Percentiles rank a stretch among this genome's conserved stretches.
Evolutionary conservation across 768 basidiomycete species (phyloP).

Genomic region (Pholiota conissans): DNA sequence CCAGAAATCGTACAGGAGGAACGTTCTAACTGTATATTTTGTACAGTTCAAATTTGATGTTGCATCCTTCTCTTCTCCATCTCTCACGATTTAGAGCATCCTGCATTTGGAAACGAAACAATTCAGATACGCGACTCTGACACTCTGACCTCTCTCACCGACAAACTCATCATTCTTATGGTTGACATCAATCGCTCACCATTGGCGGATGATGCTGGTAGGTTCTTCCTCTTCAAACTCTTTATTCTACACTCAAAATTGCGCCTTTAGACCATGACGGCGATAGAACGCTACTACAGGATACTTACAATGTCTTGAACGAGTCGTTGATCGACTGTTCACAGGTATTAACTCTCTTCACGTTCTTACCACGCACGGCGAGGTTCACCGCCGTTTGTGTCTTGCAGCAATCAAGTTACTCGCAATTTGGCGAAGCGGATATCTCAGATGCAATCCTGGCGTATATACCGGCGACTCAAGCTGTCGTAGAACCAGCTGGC

Average conservation of each 20-base stretch:
- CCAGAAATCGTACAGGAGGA: too few species aligned
- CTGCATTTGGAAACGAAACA: too few species aligned
- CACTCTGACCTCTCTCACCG: not conserved
- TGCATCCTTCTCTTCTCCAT: not conserved
- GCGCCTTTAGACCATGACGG: not conserved
- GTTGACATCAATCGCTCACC: not conserved
- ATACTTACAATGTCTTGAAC: slow-evolving; percentile 5
- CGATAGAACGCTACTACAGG: not conserved
- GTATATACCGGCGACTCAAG: slow-evolving; percentile 13
- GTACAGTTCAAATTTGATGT: not conserved
- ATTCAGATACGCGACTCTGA: too few species aligned
- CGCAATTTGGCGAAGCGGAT: slow-evolving; percentile 23
- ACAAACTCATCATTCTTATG: not conserved
- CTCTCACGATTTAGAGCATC: too few species aligned
- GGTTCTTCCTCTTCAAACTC: not conserved
- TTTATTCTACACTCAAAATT: not conserved
- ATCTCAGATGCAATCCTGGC: slow-evolving; percentile 20
- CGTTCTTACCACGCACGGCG: not conserved
- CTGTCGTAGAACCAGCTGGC: slow-evolving; percentile 1
- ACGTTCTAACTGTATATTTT: not conserved
- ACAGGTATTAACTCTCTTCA: slow-evolving; percentile 6
- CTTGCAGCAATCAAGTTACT: slow-evolving; percentile 24
- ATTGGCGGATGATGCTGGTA: not conserved
- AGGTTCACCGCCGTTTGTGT: not conserved
- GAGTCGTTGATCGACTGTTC: slow-evolving; percentile 12